Evolutionary conservation across 2,329 filamentous ascomycete genomes (phyloP).

Genomic region (Ceratocystis colombiana): DNA sequence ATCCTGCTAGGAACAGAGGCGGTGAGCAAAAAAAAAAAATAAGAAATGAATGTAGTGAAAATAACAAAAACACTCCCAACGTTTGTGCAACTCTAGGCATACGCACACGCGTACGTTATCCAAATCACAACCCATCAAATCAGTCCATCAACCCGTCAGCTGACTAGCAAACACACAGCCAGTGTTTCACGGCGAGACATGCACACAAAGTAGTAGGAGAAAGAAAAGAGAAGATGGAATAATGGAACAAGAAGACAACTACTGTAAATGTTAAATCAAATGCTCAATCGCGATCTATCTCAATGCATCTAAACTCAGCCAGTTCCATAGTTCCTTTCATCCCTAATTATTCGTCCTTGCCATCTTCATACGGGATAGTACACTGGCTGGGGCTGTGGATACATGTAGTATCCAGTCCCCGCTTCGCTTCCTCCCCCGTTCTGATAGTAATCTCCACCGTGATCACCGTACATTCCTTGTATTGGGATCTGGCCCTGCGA

Average conservation of each 20-base stretch:
- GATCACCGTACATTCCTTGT: slow-evolving; percentile 4
- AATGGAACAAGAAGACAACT: neutral
- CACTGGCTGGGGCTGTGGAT: slow-evolving; percentile 1
- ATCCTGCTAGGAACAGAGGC: too few relatives aligned
- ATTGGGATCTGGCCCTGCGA: neutral
- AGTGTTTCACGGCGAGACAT: neutral
- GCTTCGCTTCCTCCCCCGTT: slow-evolving; percentile 4
- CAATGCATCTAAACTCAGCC: neutral
- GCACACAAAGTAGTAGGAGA: neutral
- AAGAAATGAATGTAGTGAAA: too few relatives aligned
- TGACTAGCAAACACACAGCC: neutral
- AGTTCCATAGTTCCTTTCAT: neutral
- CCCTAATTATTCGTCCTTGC: neutral
- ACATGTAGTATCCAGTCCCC: slow-evolving; percentile 1
- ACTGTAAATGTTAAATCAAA: neutral
- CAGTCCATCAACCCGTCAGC: neutral
- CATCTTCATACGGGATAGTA: slow-evolving; percentile 4
- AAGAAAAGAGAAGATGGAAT: neutral
- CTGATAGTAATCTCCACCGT: slow-evolving; percentile 6
- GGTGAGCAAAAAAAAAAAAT: too few relatives aligned
- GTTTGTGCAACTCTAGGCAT: neutral
- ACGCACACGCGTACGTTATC: too few relatives aligned
- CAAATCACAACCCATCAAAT: neutral
- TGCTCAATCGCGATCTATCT: neutral
- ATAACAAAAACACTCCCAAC: too few relatives aligned